phyloP scores from a whole-genome alignment of 1,139 yeast species.

The Diutina ranongensis region DNA sequence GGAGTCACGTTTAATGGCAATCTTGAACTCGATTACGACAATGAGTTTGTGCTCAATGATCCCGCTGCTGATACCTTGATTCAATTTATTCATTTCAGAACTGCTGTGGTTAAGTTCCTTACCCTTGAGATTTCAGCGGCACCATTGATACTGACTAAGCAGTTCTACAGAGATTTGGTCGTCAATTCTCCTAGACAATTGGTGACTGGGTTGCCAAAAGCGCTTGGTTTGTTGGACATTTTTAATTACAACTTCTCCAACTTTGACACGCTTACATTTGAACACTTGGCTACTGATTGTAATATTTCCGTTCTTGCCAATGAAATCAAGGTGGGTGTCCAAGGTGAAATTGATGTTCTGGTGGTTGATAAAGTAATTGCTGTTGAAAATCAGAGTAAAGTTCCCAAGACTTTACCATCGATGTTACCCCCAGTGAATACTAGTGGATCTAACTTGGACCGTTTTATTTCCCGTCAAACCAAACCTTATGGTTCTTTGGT shows the following conservation, averaged over 20 bases:
- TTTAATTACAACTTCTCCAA: constrained; percentile 42
- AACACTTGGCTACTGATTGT: neutral
- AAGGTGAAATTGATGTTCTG: neutral
- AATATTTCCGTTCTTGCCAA: neutral
- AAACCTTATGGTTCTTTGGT: neutral
- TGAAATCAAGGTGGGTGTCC: neutral
- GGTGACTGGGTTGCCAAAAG: constrained; percentile 45
- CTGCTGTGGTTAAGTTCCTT: constrained; percentile 49
- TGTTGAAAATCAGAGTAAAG: neutral
- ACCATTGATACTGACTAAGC: constrained; percentile 46
- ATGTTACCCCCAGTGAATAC: too few species aligned
- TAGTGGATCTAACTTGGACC: neutral
- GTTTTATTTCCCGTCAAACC: neutral
- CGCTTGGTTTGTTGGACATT: constrained; percentile 59
- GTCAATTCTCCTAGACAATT: constrained; percentile 33
- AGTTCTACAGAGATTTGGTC: constrained; percentile 41
- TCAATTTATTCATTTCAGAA: constrained; percentile 52
- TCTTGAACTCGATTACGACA: constrained; percentile 9
- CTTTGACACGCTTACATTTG: constrained; percentile 15
- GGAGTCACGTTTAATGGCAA: constrained; percentile 1
- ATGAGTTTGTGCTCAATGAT: constrained; percentile 23
- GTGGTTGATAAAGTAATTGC: neutral
- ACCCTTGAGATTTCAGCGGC: constrained; percentile 63
- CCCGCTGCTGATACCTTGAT: constrained; percentile 41
- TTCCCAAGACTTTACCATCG: neutral